A percentile compares a stretch with the other conserved stretches of the same genome.
These are phyloP conservation scores for Diplogelasinospora grovesii DNA, from an alignment of 495 filamentous ascomycete genomes.

Conservation along the genomic window DNA sequence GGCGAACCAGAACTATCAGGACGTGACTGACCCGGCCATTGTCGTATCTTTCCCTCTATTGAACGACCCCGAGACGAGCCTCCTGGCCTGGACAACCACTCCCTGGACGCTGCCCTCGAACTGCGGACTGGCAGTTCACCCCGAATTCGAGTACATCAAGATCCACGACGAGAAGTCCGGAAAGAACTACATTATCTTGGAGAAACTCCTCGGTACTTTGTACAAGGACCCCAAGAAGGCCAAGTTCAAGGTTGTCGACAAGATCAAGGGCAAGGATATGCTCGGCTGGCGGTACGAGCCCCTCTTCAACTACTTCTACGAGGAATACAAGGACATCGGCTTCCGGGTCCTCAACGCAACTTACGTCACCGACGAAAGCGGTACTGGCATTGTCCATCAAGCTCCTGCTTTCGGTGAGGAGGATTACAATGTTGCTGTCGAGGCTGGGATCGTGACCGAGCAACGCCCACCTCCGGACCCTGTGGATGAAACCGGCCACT, in stretches of 20 bases:
- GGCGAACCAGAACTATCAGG: slow-evolving; percentile 89
- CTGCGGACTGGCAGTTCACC: slow-evolving; percentile 71
- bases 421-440: slow-evolving; percentile 81
- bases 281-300: slow-evolving; percentile 89
- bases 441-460: slow-evolving; percentile 70
- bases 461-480: slow-evolving; percentile 81
- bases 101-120: slow-evolving; percentile 94
- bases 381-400: slow-evolving; percentile 94
- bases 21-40: slow-evolving; percentile 86
- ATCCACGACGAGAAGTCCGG: slow-evolving; percentile 74
- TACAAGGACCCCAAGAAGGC: slow-evolving; percentile 98
- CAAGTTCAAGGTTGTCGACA: slow-evolving; percentile 81
- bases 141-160: slow-evolving; percentile 91
- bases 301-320: slow-evolving; percentile 88
- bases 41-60: slow-evolving; percentile 83
- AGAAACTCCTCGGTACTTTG: slow-evolving; percentile 73
- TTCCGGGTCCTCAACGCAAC: slow-evolving; percentile 81
- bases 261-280: slow-evolving; percentile 81
- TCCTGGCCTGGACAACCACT: slow-evolving; percentile 92
- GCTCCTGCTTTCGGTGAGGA: slow-evolving; percentile 94
- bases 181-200: slow-evolving; percentile 82
- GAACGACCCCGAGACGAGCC: slow-evolving; percentile 63
- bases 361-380: slow-evolving; percentile 89
- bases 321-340: slow-evolving; percentile 91
- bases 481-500: slow-evolving; percentile 74